Evolutionary conservation across 2,329 filamentous ascomycete genomes (phyloP), one percentile per base, ranked within the genome.

Genomic region (Alternaria sp.): DNA sequence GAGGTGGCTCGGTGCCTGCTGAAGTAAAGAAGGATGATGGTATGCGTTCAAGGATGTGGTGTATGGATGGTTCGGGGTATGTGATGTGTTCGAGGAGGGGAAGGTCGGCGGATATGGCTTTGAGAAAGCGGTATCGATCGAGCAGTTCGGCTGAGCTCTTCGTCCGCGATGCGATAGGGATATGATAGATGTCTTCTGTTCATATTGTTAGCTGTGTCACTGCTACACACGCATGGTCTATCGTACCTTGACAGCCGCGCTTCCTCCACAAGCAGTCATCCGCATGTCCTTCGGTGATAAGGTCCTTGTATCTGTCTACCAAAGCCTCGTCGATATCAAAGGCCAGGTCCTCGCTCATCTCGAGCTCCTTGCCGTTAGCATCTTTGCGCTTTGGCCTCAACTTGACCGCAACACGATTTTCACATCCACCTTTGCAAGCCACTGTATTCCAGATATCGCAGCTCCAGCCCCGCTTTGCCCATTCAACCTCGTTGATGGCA

Each of bases 401-500:
- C 79, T 91, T 93, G 53, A 98, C 91, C 5, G 95, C 86, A 41
- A 97, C 84, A 69, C 96, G 91, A 70, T 91, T 90, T 73, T 90
- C 90, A 73, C 95, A 99, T 3, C 94, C 88, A 41, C 91, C 89
- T 42, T 83, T 84, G 76, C 95, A 99, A 18, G 89, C 88, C 16
- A 98, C 92, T 4, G 91, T 91, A 78, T 96, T 93, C 73, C 74
- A 77, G 1, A 64, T 68, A 46, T 91, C 88, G 71, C 94, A 97
- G 4, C 90, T 85, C 94, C 95, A 99, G 1, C 94, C 94, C 59
- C 91, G 84, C 82, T 94, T 97, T 0, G 94, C 94, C 95, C 95
- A 99, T 76, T 93, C 91, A 7, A 97, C 89, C 79, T 98, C 95
- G 74, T 88, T 93, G 69, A 98, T 89, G 34, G 84, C 85, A 53